Evolutionary conservation across 2,329 filamentous ascomycete genomes (phyloP), one percentile per base, ranked within the genome.

Genomic region (Canariomyces notabilis): DNA sequence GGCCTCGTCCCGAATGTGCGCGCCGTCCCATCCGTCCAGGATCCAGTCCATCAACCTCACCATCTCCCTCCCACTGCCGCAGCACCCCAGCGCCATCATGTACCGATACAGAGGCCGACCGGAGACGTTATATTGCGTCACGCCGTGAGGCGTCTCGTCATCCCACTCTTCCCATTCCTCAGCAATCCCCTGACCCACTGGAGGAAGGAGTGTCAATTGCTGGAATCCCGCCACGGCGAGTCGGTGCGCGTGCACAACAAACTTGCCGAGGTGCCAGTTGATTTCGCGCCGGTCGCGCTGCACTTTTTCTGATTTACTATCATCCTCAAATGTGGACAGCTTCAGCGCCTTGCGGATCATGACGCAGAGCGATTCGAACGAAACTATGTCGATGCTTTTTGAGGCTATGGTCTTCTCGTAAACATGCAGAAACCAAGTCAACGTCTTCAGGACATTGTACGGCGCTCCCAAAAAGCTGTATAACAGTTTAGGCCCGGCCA

Each of bases 11-110:
- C 63, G 56, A 5, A 65, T 55, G 26, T 65, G 47, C 8, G 60
- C 58, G 20, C 58, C 61, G 5, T 61, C 59, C 64, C 73, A 73
- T 53, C 80, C 64, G 19, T 63, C 54, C 1, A 76, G 63, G 53
- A 84, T 75, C 82, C 82, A 89, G 22, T 66, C 62, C 12, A 83
- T 64, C 5, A 83, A 64, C 4, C 66, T 67, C 5, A 75, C 70
- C 60, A 88, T 78, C 40, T 75, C 79, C 2, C 74, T 65, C 39
- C 71, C 70, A 53, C 87, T 79, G 29, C 74, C 75, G n/a, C 80
- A 62, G 42, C 76, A 73, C 1, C 77, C 83, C 18, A 89, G 67
- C 1, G 78, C 73, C 37, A 81, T 73, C 60, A 89, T 73, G 59
- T 86, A 85, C 2, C 70, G 67, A 55, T 85, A 78, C 1, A 80